Conservation (phyloP, 1,139 yeast genomes). For the Hyphopichia buzzinii region DNA sequence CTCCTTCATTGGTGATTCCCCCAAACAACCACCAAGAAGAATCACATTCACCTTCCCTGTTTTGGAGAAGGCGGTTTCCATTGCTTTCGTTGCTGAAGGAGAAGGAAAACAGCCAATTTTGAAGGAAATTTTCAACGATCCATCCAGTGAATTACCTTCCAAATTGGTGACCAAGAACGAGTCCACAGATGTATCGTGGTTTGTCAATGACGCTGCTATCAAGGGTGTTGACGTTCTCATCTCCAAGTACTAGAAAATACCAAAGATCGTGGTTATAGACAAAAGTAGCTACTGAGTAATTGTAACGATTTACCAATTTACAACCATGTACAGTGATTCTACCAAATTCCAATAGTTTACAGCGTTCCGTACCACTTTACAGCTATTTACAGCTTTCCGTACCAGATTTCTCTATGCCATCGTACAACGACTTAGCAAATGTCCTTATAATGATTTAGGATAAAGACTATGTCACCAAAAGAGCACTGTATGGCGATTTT, state of each 20-base stretch:
- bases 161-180: conserved; percentile 61
- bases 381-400: too few species aligned
- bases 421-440: too few species aligned
- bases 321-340: too few species aligned
- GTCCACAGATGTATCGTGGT: conserved; percentile 65
- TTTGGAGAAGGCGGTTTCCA: conserved; percentile 49
- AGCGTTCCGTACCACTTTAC: too few species aligned
- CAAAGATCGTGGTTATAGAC: too few species aligned
- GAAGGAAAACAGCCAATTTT: conserved; percentile 76
- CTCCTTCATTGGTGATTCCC: conserved; percentile 56
- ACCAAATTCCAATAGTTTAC: too few species aligned
- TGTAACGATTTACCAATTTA: too few species aligned
- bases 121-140: conserved; percentile 64
- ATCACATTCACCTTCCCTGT: conserved; percentile 70
- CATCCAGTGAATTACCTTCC: conserved; percentile 58
- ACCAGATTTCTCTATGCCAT: too few species aligned
- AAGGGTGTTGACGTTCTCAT: conserved; percentile 55
- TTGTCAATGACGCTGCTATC: conserved; percentile 74
- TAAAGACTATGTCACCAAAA: too few species aligned
- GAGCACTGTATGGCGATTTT: too few species aligned
- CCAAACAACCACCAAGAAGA: conserved; percentile 78
- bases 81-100: conserved; percentile 90
- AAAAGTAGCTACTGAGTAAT: too few species aligned
- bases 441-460: too few species aligned
- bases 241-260: conserved; percentile 48